A percentile compares a stretch with the other conserved stretches of the same genome.
Conservation (phyloP, 2,329 filamentous ascomycete species). For the Sphaceloma murrayae region DNA sequence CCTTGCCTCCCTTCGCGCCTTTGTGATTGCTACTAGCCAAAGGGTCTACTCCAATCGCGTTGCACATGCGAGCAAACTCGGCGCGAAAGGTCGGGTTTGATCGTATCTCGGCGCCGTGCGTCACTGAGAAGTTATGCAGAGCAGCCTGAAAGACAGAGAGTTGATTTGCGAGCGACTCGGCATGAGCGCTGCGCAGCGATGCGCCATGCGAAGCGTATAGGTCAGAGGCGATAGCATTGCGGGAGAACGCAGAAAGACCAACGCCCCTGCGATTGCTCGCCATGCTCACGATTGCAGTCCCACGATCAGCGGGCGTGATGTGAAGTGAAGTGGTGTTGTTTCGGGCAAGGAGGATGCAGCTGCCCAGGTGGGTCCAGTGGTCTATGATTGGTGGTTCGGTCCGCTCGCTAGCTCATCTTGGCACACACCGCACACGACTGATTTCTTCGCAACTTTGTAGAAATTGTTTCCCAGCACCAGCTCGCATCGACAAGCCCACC, state of each 20-base stretch:
- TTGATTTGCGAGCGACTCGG: constrained; percentile 79
- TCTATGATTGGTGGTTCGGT: constrained; percentile 1
- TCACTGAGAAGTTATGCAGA: constrained; percentile 88
- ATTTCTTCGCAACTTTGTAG: too few species aligned
- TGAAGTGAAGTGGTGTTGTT: not conserved
- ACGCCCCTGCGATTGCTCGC: constrained; percentile 61
- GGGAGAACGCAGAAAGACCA: constrained; percentile 82
- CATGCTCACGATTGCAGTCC: too few species aligned
- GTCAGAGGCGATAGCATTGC: constrained; percentile 71
- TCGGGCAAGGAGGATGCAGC: not conserved
- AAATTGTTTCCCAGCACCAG: constrained; percentile 17
- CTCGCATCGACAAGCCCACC: constrained; percentile 16
- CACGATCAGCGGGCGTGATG: too few species aligned
- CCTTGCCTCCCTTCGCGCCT: constrained; percentile 33
- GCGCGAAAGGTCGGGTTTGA: constrained; percentile 91
- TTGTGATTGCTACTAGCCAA: constrained; percentile 49
- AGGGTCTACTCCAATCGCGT: constrained; percentile 91
- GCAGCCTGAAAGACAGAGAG: constrained; percentile 92
- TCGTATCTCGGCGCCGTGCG: constrained; percentile 90
- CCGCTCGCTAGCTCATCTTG: constrained; percentile 1
- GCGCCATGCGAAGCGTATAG: constrained; percentile 88
- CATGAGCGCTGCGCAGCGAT: constrained; percentile 73
- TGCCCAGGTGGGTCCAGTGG: too few species aligned
- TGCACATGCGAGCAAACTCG: constrained; percentile 97
- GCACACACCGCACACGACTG: too few species aligned